phyloP scores from a whole-genome alignment of 2,329 filamentous ascomycete species.

The Parastagonospora avenae region DNA sequence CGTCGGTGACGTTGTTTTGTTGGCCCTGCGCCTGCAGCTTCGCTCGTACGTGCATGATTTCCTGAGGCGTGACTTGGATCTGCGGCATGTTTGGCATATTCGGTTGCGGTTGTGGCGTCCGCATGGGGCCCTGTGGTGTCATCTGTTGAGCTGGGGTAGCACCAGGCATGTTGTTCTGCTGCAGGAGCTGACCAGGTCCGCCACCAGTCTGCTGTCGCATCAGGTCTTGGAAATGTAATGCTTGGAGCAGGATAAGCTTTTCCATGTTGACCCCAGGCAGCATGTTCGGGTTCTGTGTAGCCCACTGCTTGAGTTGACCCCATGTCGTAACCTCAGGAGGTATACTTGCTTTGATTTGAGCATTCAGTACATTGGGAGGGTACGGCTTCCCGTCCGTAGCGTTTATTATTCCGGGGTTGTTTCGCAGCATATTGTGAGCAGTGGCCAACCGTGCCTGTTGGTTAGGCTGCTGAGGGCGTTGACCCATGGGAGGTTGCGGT shows the following conservation, averaged over 20 bases:
- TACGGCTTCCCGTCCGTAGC: slow-evolving; percentile 39
- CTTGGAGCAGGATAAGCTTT: slow-evolving; percentile 45
- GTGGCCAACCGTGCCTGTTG: slow-evolving; percentile 35
- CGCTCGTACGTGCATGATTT: slow-evolving; percentile 47
- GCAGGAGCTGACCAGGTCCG: slow-evolving; percentile 20
- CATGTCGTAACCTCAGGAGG: slow-evolving; percentile 60
- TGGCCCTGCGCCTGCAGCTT: slow-evolving; percentile 28
- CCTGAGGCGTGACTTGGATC: slow-evolving; percentile 45
- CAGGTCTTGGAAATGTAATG: slow-evolving; percentile 52
- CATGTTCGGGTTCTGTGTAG: slow-evolving; percentile 49
- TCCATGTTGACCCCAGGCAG: slow-evolving; percentile 31
- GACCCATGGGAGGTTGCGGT: slow-evolving; percentile 32
- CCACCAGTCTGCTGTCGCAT: slow-evolving; percentile 33
- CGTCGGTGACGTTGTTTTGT: slow-evolving; percentile 34
- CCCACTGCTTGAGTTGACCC: slow-evolving; percentile 63
- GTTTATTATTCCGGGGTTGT: slow-evolving; percentile 42
- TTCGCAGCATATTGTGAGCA: slow-evolving; percentile 34
- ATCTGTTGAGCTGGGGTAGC: slow-evolving; percentile 49
- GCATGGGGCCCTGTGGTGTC: slow-evolving; percentile 35
- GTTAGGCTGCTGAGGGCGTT: slow-evolving; percentile 27
- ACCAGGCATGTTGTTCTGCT: slow-evolving; percentile 22
- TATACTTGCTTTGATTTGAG: slow-evolving; percentile 35
- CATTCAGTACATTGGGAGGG: slow-evolving; percentile 35
- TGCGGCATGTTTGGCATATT: slow-evolving; percentile 32
- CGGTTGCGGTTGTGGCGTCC: slow-evolving; percentile 34